phyloP scores from a whole-genome alignment of 805 yeast species.

The Wickerhamiella sorbophila region DNA sequence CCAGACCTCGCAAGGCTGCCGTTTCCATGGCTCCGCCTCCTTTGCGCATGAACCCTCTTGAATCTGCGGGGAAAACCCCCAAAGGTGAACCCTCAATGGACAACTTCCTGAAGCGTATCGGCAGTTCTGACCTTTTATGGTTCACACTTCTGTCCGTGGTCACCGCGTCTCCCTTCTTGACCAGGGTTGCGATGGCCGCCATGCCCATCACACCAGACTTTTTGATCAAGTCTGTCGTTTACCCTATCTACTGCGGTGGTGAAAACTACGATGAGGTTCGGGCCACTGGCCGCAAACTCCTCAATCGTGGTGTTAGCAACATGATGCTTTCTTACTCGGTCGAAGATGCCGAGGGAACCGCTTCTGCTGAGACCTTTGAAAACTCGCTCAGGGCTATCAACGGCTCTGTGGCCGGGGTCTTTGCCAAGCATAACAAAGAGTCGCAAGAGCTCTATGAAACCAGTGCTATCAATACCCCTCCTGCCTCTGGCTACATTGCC shows the following conservation, averaged over 20 bases:
- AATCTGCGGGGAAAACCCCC: not conserved
- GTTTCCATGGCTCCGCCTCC: slow-evolving; percentile 8
- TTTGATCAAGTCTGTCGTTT: slow-evolving; percentile 56
- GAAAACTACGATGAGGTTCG: slow-evolving; percentile 57
- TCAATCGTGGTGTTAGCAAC: slow-evolving; percentile 64
- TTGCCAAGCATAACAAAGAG: slow-evolving; percentile 40
- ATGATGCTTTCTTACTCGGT: slow-evolving; percentile 93
- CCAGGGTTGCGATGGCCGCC: slow-evolving; percentile 21
- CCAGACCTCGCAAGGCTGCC: slow-evolving; percentile 16
- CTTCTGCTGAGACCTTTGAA: slow-evolving; percentile 30
- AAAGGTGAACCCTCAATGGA: slow-evolving; percentile 4
- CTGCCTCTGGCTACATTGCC: slow-evolving; percentile 87
- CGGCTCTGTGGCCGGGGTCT: slow-evolving; percentile 50
- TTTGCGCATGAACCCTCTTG: not conserved
- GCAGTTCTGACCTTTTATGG: slow-evolving; percentile 19
- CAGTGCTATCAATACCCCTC: slow-evolving; percentile 38
- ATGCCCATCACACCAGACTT: slow-evolving; percentile 42
- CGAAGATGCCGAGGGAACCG: slow-evolving; percentile 74
- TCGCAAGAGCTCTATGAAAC: slow-evolving; percentile 14
- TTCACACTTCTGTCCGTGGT: slow-evolving; percentile 22
- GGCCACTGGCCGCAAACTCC: slow-evolving; percentile 51
- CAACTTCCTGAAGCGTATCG: slow-evolving; percentile 18
- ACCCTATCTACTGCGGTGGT: slow-evolving; percentile 84
- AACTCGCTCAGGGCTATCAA: slow-evolving; percentile 27
- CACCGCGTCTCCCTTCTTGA: slow-evolving; percentile 23